Base-by-base conservation (phyloP, 257 asterid genomes). In the Nicotiana otophora region DNA sequence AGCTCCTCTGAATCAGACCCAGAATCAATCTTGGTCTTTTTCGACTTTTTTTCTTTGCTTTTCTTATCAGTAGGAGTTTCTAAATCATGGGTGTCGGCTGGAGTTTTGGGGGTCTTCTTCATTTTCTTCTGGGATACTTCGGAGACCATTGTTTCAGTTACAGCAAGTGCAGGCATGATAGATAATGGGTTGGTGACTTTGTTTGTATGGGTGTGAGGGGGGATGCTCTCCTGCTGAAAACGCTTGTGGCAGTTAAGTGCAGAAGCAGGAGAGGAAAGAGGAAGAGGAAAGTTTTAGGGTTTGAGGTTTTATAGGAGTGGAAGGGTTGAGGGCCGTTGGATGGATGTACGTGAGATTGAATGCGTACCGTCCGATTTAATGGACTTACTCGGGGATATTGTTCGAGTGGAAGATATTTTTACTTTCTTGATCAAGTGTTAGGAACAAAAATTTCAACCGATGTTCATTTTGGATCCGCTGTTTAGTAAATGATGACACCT, bases 181-280 rank as follows among this genome's bases (percentile, higher is more conserved):
- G 11, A 69, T 39, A 42, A 17, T 17, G 3, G 26, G 64, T 72
- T 53, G 28, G 7, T 66, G 54, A 9, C 17, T 68, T 19, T 39
- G 10, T 2, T 39, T 39, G 77, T 69, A 36, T 17, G 17, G 9
- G 1, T 19, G 10, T 5, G 12, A 23, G 23, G 26, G 26, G 48
- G 16, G 4, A 51, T 16, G 17, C 46, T 75, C 80, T 75, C 48
- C 80, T 75, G 80, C 80, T 54, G 79, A 72, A 72, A 72, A 72
- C 12, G 14, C 23, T 26, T 48, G 53, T 1, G 1, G 46, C 48
- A 51, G 46, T 51, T 16, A 28, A 60, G 62, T 28, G 80, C 62
- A 74, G 42, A 51, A 74, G 80, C 80, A 75, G 80, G 64, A 75
- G 64, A 51, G 46, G 80, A 51, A 75, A 75, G 64, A 75, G 80